Percentiles rank a stretch among this genome's conserved stretches.
phyloP scores from a whole-genome alignment of 2,329 filamentous ascomycete species.

The Ceratocystis destructans region DNA sequence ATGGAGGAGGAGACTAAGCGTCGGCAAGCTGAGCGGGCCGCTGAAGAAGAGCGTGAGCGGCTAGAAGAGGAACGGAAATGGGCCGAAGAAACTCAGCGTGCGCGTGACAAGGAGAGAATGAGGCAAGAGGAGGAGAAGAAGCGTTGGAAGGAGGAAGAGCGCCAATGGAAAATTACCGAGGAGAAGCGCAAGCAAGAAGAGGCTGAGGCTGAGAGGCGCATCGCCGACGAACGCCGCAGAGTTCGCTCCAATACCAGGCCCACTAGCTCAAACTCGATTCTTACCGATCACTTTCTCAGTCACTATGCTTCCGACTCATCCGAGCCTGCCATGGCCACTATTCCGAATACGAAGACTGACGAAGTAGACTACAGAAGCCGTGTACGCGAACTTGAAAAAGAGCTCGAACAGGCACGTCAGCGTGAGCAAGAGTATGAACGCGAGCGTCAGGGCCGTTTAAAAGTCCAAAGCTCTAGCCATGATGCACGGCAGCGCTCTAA shows the following conservation, averaged over 20 bases:
- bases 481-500: constrained; percentile 29
- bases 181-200: constrained; percentile 59
- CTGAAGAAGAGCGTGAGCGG: constrained; percentile 48
- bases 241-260: constrained; percentile 32
- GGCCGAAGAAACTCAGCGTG: constrained; percentile 49
- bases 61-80: constrained; percentile 52
- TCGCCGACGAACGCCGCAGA: constrained; percentile 52
- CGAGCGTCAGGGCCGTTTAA: constrained; percentile 37
- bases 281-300: constrained; percentile 31
- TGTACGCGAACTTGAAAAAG: constrained; percentile 66
- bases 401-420: constrained; percentile 49
- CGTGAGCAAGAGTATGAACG: constrained; percentile 50
- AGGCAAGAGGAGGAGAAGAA: constrained; percentile 53
- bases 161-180: constrained; percentile 63
- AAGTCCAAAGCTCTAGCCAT: constrained; percentile 23
- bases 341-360: constrained; percentile 27
- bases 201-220: constrained; percentile 51
- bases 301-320: constrained; percentile 56
- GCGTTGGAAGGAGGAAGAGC: constrained; percentile 66
- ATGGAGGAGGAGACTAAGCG: constrained; percentile 39
- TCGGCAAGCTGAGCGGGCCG: constrained; percentile 34
- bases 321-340: constrained; percentile 38
- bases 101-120: constrained; percentile 45
- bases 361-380: constrained; percentile 45
- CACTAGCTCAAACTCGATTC: constrained; percentile 27